Evolutionary conservation across 2,329 filamentous ascomycete species (phyloP).

Genomic region (Diaporthe vaccinii): DNA sequence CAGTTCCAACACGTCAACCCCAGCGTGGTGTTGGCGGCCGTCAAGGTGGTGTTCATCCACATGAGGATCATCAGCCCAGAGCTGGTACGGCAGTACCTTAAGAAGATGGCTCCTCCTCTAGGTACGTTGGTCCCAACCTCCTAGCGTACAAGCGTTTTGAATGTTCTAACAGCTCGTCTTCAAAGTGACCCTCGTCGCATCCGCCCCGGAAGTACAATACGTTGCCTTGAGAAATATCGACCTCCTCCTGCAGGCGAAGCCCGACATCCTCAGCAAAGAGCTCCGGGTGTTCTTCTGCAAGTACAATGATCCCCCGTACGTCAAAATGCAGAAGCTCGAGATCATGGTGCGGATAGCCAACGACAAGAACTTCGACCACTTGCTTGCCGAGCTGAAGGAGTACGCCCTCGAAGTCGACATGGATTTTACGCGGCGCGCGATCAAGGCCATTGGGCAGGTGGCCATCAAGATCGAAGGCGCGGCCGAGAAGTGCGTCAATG

Average conservation of each 20-base stretch:
- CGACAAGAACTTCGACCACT: constrained; percentile 94
- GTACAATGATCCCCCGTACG: constrained; percentile 97
- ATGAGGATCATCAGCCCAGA: constrained; percentile 89
- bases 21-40: constrained; percentile 95
- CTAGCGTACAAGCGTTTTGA: constrained; percentile 8
- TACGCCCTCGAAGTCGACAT: constrained; percentile 99
- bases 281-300: constrained; percentile 99
- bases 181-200: constrained; percentile 92
- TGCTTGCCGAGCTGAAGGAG: constrained; percentile 94
- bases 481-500: constrained; percentile 95
- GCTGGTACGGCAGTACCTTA: constrained; percentile 85
- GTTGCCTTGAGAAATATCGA: constrained; percentile 97
- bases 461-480: constrained; percentile 98
- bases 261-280: constrained; percentile 97
- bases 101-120: constrained; percentile 98
- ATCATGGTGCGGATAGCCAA: constrained; percentile 99
- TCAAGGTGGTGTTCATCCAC: constrained; percentile 97
- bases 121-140: constrained; percentile 66
- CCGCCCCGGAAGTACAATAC: constrained; percentile 96
- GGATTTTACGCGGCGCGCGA: constrained; percentile 95
- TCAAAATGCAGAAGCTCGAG: constrained; percentile 97
- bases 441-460: constrained; percentile 96
- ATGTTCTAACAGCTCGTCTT: constrained; percentile 27
- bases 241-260: constrained; percentile 92
- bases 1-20: constrained; percentile 99